These are phyloP conservation scores for Erodium maritimum DNA, from an alignment of 345 rosid species.

Conservation along the genomic window DNA sequence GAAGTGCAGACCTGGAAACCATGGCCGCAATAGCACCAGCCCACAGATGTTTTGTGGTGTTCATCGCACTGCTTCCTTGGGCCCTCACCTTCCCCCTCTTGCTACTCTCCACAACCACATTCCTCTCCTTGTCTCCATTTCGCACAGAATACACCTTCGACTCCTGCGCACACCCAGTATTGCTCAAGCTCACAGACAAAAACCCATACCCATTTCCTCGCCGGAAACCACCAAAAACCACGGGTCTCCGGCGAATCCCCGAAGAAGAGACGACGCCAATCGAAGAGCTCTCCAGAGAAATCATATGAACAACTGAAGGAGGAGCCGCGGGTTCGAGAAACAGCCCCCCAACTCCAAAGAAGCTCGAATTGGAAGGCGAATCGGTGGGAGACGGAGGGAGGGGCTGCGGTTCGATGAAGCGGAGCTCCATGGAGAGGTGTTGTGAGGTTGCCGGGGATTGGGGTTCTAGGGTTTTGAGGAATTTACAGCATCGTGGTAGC, in stretches of 20 bases:
- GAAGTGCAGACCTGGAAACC: constrained; percentile 61
- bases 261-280: constrained; percentile 5
- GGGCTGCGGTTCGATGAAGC: constrained; percentile 14
- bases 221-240: constrained; percentile 7
- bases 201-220: constrained; percentile 13
- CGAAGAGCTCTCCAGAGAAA: constrained; percentile 20
- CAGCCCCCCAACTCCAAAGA: constrained; percentile 38
- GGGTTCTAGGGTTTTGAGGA: constrained; percentile 2
- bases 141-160: constrained; percentile 21
- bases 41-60: constrained; percentile 74
- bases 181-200: constrained; percentile 45
- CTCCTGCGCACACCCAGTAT: constrained; percentile 16
- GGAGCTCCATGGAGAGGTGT: constrained; percentile 3
- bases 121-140: constrained; percentile 17
- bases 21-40: constrained; percentile 87
- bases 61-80: constrained; percentile 33
- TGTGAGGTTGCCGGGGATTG: neutral
- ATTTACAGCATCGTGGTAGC: no score
- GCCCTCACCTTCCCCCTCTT: constrained; percentile 19
- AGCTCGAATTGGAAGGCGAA: constrained; percentile 6
- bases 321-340: constrained; percentile 42
- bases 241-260: constrained; percentile 6
- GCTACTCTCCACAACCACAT: constrained; percentile 11
- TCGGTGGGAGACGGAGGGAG: constrained; percentile 5
- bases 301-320: constrained; percentile 24